These are phyloP conservation scores for Torulaspora gathmanii DNA, from an alignment of 805 yeast species.

Conservation along the genomic window DNA sequence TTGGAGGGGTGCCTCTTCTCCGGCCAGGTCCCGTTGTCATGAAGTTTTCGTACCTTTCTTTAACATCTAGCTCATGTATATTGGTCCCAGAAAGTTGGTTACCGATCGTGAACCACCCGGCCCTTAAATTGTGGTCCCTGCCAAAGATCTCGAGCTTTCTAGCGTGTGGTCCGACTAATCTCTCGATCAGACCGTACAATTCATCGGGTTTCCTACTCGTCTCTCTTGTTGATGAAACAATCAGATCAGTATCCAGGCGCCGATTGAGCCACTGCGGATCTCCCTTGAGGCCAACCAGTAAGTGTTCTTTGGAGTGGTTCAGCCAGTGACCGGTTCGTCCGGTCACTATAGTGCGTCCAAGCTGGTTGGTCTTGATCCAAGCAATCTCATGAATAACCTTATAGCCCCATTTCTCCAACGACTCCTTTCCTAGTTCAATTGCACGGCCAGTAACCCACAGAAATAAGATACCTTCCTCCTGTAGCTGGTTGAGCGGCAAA, in stretches of 20 bases:
- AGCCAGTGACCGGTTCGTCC: constrained; percentile 98
- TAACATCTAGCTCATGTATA: constrained; percentile 56
- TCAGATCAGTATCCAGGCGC: constrained; percentile 65
- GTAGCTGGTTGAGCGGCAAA: constrained; percentile 63
- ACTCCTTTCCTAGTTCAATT: constrained; percentile 78
- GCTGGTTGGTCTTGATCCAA: constrained; percentile 88
- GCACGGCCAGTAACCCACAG: constrained; percentile 97
- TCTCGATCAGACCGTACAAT: constrained; percentile 75
- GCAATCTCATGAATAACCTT: constrained; percentile 69
- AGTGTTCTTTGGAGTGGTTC: constrained; percentile 89
- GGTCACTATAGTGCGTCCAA: constrained; percentile 83
- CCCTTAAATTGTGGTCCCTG: constrained; percentile 74
- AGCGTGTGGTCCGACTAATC: constrained; percentile 72
- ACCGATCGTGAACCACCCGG: constrained; percentile 90
- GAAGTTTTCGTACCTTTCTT: constrained; percentile 37
- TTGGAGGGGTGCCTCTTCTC: background rate
- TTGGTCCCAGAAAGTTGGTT: constrained; percentile 63
- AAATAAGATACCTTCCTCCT: constrained; percentile 76
- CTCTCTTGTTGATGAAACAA: constrained; percentile 81
- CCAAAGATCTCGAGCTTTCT: constrained; percentile 88
- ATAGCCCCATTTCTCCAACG: constrained; percentile 80
- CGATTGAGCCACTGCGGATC: constrained; percentile 64
- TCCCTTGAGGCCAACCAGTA: constrained; percentile 82
- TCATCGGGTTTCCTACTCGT: constrained; percentile 92
- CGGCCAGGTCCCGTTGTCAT: background rate